These are phyloP conservation scores for Diplotaxis tenuifolia DNA, from an alignment of 345 rosid species.

Conservation along the genomic window DNA sequence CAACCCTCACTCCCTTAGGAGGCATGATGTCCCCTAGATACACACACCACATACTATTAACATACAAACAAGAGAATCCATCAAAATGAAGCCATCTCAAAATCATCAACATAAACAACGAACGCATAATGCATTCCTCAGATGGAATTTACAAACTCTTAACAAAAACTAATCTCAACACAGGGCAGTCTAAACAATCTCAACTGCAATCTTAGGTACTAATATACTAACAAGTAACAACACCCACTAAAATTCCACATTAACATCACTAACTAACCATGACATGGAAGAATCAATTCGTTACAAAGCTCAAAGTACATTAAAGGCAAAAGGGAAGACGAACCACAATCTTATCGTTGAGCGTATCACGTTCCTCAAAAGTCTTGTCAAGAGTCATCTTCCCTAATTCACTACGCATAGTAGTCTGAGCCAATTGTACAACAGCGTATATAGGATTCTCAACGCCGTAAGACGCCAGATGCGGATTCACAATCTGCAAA, in stretches of 20 bases:
- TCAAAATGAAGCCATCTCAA: background rate
- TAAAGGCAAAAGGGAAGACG: conserved; percentile 25
- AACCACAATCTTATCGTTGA: conserved; percentile 93
- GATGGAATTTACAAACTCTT: background rate
- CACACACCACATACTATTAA: conserved; percentile 13
- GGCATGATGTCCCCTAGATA: conserved; percentile 92
- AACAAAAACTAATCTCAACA: background rate
- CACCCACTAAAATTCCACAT: background rate
- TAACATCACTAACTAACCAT: background rate
- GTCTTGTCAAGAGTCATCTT: conserved; percentile 97
- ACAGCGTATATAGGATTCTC: conserved; percentile 92
- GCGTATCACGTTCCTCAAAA: conserved; percentile 90
- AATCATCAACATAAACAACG: background rate
- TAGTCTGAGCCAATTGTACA: conserved; percentile 88
- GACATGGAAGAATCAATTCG: background rate
- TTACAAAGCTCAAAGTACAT: background rate
- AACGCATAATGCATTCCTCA: background rate
- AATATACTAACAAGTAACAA: background rate
- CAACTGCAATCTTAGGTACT: background rate
- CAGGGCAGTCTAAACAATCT: background rate
- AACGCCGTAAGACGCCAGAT: conserved; percentile 86
- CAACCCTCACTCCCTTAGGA: conserved; percentile 81
- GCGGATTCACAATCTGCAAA: conserved; percentile 81
- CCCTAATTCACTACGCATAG: conserved; percentile 97
- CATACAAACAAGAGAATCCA: background rate